These are phyloP conservation scores for Aureobasidium sp. DNA, from an alignment of 2,329 filamentous ascomycete genomes.

Conservation along the genomic window DNA sequence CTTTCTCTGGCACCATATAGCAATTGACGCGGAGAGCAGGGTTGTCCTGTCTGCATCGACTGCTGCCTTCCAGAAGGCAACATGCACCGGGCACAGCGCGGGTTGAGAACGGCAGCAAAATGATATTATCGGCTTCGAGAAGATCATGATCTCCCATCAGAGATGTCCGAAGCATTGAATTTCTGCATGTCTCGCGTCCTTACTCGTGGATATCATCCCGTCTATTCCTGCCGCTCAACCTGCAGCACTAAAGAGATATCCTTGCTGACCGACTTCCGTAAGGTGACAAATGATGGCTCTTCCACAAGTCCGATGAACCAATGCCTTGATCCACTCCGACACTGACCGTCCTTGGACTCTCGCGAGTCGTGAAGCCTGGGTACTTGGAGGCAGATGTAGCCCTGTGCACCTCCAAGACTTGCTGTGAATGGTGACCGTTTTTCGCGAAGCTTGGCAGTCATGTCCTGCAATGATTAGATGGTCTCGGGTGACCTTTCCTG, in stretches of 20 bases:
- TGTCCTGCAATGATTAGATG: not conserved
- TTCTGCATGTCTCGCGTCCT: not conserved
- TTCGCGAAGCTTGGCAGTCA: conserved; percentile 3
- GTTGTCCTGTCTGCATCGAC: not conserved
- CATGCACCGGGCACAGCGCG: not conserved
- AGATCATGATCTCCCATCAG: not conserved
- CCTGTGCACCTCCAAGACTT: not conserved
- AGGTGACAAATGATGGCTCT: conserved; percentile 5
- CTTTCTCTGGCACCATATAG: not conserved
- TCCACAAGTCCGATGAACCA: not conserved
- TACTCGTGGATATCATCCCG: not conserved
- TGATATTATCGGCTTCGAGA: not conserved
- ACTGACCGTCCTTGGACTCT: not conserved
- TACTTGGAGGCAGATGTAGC: not conserved
- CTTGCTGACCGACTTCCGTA: not conserved
- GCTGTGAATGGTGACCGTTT: not conserved
- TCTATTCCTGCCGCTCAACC: not conserved
- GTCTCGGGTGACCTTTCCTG: not conserved
- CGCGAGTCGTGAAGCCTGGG: not conserved
- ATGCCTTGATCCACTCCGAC: not conserved
- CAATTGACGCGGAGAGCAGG: not conserved
- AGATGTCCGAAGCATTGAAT: not conserved
- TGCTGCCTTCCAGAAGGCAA: not conserved
- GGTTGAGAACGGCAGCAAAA: not conserved
- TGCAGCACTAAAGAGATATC: not conserved